A percentile compares a stretch with the other conserved stretches of the same genome.
Evolutionary conservation across 176 grass and related monocot genomes (phyloP).

Genomic region (Bolboschoenus planiculmis): DNA sequence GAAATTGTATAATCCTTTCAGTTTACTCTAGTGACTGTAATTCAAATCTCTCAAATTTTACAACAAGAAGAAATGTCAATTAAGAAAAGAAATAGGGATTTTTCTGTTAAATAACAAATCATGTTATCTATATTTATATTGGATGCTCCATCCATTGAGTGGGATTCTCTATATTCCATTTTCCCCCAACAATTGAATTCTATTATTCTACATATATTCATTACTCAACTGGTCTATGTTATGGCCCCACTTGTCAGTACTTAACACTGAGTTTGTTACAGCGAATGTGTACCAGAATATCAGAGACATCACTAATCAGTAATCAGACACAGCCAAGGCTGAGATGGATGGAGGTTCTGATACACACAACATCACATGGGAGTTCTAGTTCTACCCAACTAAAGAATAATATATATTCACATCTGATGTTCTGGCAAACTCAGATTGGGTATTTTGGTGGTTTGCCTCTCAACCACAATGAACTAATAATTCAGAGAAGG

Average conservation of each 20-base stretch:
- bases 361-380: slow-evolving; percentile 22
- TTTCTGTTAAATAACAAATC: not conserved
- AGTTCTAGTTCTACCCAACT: not conserved
- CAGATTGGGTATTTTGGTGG: not conserved
- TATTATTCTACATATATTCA: too few species aligned
- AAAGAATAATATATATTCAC: not conserved
- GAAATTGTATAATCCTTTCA: too few species aligned
- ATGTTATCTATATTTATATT: not conserved
- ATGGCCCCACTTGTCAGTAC: not conserved
- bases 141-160: not conserved
- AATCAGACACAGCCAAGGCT: not conserved
- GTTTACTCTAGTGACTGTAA: not conserved
- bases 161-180: not conserved
- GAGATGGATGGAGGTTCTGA: slow-evolving; percentile 15
- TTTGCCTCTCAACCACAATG: not conserved
- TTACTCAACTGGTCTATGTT: too few species aligned
- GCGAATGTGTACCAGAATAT: not conserved
- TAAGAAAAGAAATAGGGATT: not conserved
- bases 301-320: not conserved
- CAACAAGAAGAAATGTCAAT: not conserved
- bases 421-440: not conserved
- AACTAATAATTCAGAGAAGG: slow-evolving; percentile 13
- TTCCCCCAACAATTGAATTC: too few species aligned
- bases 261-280: not conserved
- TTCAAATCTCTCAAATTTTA: not conserved